phyloP scores from a whole-genome alignment of 2,329 filamentous ascomycete species.

The Pseudocercospora eumusae region DNA sequence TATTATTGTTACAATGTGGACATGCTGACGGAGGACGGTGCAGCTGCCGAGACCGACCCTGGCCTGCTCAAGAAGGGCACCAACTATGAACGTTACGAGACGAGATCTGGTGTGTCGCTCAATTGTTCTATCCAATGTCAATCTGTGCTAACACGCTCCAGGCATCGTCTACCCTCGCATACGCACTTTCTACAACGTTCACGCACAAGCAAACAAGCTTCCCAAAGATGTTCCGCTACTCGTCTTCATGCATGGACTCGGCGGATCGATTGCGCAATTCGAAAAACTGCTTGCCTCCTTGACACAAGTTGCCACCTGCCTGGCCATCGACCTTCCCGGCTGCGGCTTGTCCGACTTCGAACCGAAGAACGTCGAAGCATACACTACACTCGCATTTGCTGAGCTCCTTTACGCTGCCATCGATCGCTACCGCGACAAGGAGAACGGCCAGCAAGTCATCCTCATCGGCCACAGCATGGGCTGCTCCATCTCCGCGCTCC shows the following conservation, averaged over 20 bases:
- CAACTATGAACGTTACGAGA: conserved; percentile 69
- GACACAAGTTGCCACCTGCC: conserved; percentile 70
- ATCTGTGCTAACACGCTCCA: background rate
- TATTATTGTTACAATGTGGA: too few species aligned
- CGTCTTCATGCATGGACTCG: conserved; percentile 89
- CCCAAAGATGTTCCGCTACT: conserved; percentile 75
- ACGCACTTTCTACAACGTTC: conserved; percentile 79
- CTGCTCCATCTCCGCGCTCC: conserved; percentile 70
- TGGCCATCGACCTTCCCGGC: conserved; percentile 87
- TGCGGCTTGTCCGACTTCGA: conserved; percentile 79
- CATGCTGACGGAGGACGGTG: conserved; percentile 12
- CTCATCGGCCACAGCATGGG: conserved; percentile 91
- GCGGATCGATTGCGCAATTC: conserved; percentile 90
- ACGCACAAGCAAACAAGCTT: conserved; percentile 79
- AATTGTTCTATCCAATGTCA: too few species aligned
- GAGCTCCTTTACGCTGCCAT: conserved; percentile 76
- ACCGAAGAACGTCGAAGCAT: conserved; percentile 72
- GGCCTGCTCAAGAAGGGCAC: conserved; percentile 78
- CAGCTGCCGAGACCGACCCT: conserved; percentile 62
- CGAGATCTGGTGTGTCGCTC: conserved; percentile 48
- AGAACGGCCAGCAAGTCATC: conserved; percentile 68
- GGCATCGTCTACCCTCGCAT: conserved; percentile 71
- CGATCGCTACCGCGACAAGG: conserved; percentile 67
- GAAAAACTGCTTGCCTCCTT: conserved; percentile 66
- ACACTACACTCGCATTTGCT: conserved; percentile 72